Percentiles rank a stretch among this genome's conserved stretches.
phyloP scores from a whole-genome alignment of 768 basidiomycete species.

The Leucocoprinus leucothites region DNA sequence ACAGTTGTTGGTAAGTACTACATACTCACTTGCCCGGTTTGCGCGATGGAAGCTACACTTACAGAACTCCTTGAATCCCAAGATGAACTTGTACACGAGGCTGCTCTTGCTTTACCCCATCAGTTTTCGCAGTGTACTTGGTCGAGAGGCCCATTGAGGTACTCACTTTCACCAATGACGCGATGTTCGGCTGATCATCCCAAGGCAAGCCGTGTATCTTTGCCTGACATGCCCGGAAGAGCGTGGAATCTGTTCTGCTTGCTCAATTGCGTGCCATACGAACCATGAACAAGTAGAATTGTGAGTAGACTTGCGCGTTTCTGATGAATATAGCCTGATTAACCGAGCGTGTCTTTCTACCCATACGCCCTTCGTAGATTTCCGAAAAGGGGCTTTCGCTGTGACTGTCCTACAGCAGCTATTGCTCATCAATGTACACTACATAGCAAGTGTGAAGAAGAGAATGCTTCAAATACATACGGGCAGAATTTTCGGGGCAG shows the following conservation, averaged over 20 bases:
- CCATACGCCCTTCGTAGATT: constrained; percentile 38
- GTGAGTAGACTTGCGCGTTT: constrained; percentile 25
- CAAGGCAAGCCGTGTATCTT: constrained; percentile 77
- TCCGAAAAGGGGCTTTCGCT: constrained; percentile 79
- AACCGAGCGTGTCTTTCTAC: background rate
- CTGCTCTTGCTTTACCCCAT: constrained; percentile 56
- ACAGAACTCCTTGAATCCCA: constrained; percentile 45
- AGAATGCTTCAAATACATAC: constrained; percentile 61
- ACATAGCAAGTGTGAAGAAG: constrained; percentile 48
- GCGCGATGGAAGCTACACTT: constrained; percentile 34
- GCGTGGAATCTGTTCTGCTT: constrained; percentile 77
- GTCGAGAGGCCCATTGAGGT: constrained; percentile 53
- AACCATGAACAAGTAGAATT: constrained; percentile 85
- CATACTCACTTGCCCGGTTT: background rate
- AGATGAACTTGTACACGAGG: constrained; percentile 47
- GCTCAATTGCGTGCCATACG: constrained; percentile 84
- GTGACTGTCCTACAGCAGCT: constrained; percentile 76
- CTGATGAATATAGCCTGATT: no score
- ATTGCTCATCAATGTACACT: constrained; percentile 63
- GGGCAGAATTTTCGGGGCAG: constrained; percentile 67
- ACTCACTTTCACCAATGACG: constrained; percentile 6
- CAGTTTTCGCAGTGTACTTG: constrained; percentile 69
- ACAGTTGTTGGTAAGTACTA: background rate
- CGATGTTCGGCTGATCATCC: constrained; percentile 13
- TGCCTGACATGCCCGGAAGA: constrained; percentile 69